Conservation (phyloP, 2,329 filamentous ascomycete species). For the Cladosporium sp. region DNA sequence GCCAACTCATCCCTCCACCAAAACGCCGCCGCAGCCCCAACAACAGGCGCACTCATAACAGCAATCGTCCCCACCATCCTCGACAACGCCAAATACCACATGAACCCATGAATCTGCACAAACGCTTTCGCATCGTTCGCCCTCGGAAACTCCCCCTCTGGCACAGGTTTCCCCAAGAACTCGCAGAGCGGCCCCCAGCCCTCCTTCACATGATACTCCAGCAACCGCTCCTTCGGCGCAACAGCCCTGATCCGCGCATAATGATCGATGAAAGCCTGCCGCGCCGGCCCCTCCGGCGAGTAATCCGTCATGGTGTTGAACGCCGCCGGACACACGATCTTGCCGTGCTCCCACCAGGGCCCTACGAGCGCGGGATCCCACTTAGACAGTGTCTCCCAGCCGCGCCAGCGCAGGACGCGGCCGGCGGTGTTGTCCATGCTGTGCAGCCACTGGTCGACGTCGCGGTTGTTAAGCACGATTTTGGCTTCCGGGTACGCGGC, state of each 20-base stretch:
- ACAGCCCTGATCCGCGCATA: conserved; percentile 12
- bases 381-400: conserved; percentile 22
- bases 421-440: conserved; percentile 20
- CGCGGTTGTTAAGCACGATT: conserved; percentile 56
- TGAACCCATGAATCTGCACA: conserved; percentile 25
- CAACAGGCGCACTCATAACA: conserved; percentile 10
- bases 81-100: conserved; percentile 25
- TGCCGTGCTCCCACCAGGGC: conserved; percentile 24
- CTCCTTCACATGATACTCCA: conserved; percentile 22
- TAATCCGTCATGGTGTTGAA: conserved; percentile 22
- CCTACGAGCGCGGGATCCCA: conserved; percentile 20
- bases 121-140: conserved; percentile 22
- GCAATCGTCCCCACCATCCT: conserved; percentile 26
- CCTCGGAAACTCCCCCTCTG: conserved; percentile 17
- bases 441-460: conserved; percentile 43
- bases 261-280: conserved; percentile 20
- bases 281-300: conserved; percentile 5
- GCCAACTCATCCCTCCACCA: conserved; percentile 7
- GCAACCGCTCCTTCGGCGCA: conserved; percentile 17
- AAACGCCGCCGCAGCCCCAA: conserved; percentile 6
- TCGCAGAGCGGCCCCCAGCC: conserved; percentile 16
- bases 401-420: conserved; percentile 19
- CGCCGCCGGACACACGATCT: conserved; percentile 20
- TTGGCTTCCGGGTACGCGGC: conserved; percentile 31
- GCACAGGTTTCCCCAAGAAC: conserved; percentile 9